These are phyloP conservation scores for Paramecium octaurelia DNA, from an alignment of 73 alveolate genomes.

Conservation along the genomic window DNA sequence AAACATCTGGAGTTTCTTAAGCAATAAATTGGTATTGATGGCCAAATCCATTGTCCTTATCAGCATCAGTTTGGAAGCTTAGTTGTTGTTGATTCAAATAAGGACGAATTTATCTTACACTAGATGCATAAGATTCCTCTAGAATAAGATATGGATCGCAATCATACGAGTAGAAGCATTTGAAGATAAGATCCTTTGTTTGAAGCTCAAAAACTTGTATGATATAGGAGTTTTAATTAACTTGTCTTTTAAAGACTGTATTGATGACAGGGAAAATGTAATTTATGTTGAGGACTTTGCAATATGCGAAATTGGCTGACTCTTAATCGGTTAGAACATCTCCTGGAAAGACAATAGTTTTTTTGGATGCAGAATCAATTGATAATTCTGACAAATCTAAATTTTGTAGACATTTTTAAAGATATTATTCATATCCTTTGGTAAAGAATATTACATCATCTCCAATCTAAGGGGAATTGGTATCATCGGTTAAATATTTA, in stretches of 20 bases:
- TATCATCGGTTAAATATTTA: neutral
- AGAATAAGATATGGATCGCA: neutral
- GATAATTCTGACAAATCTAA: neutral
- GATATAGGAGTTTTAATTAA: neutral
- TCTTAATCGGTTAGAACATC: neutral
- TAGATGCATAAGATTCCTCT: neutral
- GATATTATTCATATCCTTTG: constrained; percentile 21
- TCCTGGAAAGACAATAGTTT: constrained; percentile 21
- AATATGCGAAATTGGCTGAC: neutral
- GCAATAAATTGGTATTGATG: neutral
- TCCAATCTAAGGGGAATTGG: constrained; percentile 40
- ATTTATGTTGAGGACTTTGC: neutral
- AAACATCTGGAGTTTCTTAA: neutral
- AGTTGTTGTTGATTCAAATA: neutral
- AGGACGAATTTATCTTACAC: constrained; percentile 14
- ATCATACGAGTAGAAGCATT: neutral
- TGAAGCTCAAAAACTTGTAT: neutral
- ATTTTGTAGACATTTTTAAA: neutral
- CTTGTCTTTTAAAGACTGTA: neutral
- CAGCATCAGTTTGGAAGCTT: neutral
- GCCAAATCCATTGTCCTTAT: neutral
- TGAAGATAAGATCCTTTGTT: neutral
- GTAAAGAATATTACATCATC: constrained; percentile 26
- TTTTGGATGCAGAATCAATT: neutral
- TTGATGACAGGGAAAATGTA: constrained; percentile 14